A percentile compares a stretch with the other conserved stretches of the same genome.
Conservation (phyloP, 129 eudicot species). For the Centrapalus pauciflorus region DNA sequence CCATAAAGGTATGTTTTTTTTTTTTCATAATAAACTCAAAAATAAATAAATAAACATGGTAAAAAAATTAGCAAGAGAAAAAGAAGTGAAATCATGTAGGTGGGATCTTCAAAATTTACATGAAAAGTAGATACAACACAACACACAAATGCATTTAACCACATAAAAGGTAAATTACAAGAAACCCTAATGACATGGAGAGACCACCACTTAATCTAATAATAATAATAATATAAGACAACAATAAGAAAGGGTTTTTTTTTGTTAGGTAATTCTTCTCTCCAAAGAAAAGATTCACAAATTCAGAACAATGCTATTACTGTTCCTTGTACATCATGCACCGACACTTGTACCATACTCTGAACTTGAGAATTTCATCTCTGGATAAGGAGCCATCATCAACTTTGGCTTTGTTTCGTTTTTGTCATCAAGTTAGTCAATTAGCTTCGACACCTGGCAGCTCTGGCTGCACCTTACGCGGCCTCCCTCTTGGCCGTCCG, state of each 20-base stretch:
- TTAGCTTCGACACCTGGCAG: conserved; percentile 48
- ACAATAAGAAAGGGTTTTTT: neutral
- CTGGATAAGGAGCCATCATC: neutral
- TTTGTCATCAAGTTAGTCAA: conserved; percentile 19
- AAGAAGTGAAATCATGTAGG: too few relatives aligned
- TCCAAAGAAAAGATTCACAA: conserved; percentile 3
- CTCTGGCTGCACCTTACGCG: conserved; percentile 54
- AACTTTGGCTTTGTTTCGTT: neutral
- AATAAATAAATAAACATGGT: neutral
- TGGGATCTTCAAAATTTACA: conserved; percentile 7
- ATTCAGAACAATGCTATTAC: conserved; percentile 3
- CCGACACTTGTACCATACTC: conserved; percentile 7
- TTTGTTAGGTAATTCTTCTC: conserved; percentile 17
- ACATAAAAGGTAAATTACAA: conserved; percentile 26
- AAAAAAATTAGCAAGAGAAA: too few relatives aligned
- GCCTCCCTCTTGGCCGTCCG: conserved; percentile 70
- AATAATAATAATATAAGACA: too few relatives aligned
- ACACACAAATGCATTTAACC: conserved; percentile 17
- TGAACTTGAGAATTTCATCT: neutral
- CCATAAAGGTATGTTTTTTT: too few relatives aligned
- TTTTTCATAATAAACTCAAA: neutral
- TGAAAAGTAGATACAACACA: neutral
- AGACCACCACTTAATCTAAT: conserved; percentile 12
- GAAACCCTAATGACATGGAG: conserved; percentile 10
- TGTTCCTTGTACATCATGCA: conserved; percentile 1